Evolutionary conservation across 495 filamentous ascomycete species (phyloP), one percentile per base, ranked within the genome.

Genomic region (Podospora comata): DNA sequence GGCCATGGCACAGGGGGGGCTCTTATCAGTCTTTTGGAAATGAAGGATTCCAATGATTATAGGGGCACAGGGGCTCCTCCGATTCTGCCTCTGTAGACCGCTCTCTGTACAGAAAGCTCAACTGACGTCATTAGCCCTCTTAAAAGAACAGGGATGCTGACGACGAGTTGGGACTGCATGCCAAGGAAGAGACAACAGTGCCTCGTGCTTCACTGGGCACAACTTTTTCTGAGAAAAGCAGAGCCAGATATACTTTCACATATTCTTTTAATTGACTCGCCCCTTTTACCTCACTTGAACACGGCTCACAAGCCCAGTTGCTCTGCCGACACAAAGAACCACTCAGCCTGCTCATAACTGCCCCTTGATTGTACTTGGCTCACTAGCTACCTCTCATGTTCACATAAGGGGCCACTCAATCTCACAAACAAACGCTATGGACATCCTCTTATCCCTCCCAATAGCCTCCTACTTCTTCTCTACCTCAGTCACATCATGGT

Each of bases 391-490:
- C 23, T 32, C 13, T 48, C 39, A 48, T 48, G 39, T 48, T 11
- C 5, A 48, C 39, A 13, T 48, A 16, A 48, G 5, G 34, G 18
- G 11, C 60, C 30, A 60, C 32, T 23, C 23, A 23, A 23, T 23
- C 20, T 7, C 54, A 27, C 32, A 20, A 27, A 53, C 48, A 59
- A n/a, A n/a, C 68, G 28, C n/a, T 16, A 67, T 93, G 80, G 86
- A 89, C 72, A 78, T 87, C 18, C 74, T 93, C 54, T 79, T 95
- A 62, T 89, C 90, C 0, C 78, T 96, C 64, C 92, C 93, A 4
- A 78, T 92, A 30, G 77, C 92, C 27, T 90, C 88, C 85, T 82
- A 84, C 88, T 76, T 88, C 86, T 77, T 81, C 65, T 75, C 81
- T 20, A 80, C 82, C 6, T 75, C 80, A 20, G 68, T 85, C 30